Base-by-base conservation (phyloP, 352 stramenopile species). In the Blastocystis sp. region DNA sequence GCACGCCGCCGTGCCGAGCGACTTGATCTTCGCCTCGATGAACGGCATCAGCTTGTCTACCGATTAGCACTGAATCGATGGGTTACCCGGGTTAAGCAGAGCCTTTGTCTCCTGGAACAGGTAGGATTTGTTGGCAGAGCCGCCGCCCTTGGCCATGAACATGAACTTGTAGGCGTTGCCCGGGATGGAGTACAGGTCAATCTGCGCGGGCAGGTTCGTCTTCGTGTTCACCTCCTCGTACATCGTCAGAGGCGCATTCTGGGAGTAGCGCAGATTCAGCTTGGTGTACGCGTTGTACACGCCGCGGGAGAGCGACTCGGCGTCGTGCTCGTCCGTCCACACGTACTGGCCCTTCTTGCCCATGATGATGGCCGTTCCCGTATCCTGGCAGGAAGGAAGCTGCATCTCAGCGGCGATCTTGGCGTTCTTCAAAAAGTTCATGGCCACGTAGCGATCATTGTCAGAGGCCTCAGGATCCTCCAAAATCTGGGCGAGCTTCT, bases 91-190 rank as follows among this genome's bases (percentile, higher is more conserved):
- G 74, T 96, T 97, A 38, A 97, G 89, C 19, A 96, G 90, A 4
- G 93, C 93, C 89, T 97, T 97, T n/a, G 94, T 97, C 90, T 96
- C 92, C 87, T 97, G 94, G 90, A 94, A 96, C 34, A 97, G 84
- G 90, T 95, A 97, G 1, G 93, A 95, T 87, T 97, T 97, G 89
- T 97, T 97, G 1, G 94, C 94, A 43, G 90, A 94, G 59, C 94
- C 94, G 71, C 94, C 94, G 60, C 94, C 94, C 90, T 97, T 97
- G 74, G 94, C 94, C 88, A 97, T 95, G 79, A 96, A 97, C 64
- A 94, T 88, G 81, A 97, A 96, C 77, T 94, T 90, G 89, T 97
- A 97, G 87, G 93, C 91, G 77, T 92, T 90, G 28, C 94, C 93
- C 59, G 93, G 90, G 19, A 90, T 92, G 24, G 92, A 92, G 77